Base-by-base conservation (phyloP, 768 basidiomycete species). In the Tricholoma flavovirens region DNA sequence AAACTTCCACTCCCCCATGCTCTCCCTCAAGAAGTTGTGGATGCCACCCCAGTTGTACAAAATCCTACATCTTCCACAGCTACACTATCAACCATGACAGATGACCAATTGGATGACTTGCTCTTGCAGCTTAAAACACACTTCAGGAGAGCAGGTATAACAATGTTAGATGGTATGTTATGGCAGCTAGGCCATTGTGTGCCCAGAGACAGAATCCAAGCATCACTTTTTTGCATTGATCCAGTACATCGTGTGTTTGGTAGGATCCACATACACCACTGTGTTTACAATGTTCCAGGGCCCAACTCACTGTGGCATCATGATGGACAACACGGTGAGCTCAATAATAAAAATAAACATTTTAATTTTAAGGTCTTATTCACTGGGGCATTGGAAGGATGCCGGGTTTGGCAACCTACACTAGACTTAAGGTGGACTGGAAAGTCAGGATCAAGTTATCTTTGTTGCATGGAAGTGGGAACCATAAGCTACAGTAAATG, bases 281-380 rank as follows among this genome's bases (percentile, higher is more conserved):
- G 64, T 0, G 50, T 56, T 5, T 70, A 70, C 49, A 50, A 40
- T 17, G 70, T 71, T 33, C 60, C 64, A 22, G 69, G 67, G 2
- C 64, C 67, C 7, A 73, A 73, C 56, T 66, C 67, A 1, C 60
- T 73, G 0, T 72, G 69, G 70, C 71, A 73, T 54, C 68, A 73
- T 61, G 70, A 74, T 59, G 69, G 73, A 1, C 71, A 73, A 48
- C 72, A 73, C 59, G 65, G 72, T 73, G 50, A 19, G 64, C 59
- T 11, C 17, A 42, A 17, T 6, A 17, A 54, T 33, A 36, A 22
- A 22, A 46, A 38, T 14, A 38, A 49, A 14, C 45, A 42, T 29
- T 24, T 32, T 49, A 14, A 42, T 29, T 29, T 26, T 21, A 22
- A 73, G 72, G 67, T 12, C 57, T 73, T 1, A 72, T 72, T 17